Percentiles rank a stretch among this genome's conserved stretches.
Evolutionary conservation across 2,329 filamentous ascomycete genomes (phyloP).

Genomic region (Falciphora oryzae): DNA sequence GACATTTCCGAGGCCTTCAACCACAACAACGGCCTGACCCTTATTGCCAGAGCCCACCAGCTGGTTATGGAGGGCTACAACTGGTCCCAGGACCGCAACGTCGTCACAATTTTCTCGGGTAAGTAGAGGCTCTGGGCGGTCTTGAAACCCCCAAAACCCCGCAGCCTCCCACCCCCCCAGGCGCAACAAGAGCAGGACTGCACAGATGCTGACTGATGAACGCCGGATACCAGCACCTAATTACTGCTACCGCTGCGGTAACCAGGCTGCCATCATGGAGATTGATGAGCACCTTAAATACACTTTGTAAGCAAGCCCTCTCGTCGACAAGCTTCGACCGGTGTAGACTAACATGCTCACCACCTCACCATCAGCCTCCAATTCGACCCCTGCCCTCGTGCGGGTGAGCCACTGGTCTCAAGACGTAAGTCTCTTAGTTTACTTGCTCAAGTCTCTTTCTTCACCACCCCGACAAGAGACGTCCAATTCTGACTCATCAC

Average conservation of each 20-base stretch:
- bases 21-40: constrained; percentile 94
- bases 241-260: constrained; percentile 98
- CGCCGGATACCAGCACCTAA: constrained; percentile 56
- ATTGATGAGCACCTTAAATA: constrained; percentile 99
- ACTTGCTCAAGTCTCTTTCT: background rate
- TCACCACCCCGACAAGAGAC: background rate
- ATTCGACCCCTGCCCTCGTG: constrained; percentile 96
- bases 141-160: constrained; percentile 8
- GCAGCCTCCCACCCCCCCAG: background rate
- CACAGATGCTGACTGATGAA: constrained; percentile 19
- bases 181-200: background rate
- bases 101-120: constrained; percentile 98
- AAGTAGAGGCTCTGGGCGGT: constrained; percentile 15
- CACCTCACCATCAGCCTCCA: constrained; percentile 63
- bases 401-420: constrained; percentile 98
- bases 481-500: constrained; percentile 11
- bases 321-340: background rate
- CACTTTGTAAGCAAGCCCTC: constrained; percentile 72
- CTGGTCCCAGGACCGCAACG: constrained; percentile 97
- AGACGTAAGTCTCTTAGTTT: constrained; percentile 53
- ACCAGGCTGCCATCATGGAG: constrained; percentile 99
- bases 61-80: constrained; percentile 99
- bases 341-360: background rate
- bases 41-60: constrained; percentile 95
- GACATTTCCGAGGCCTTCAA: constrained; percentile 99